Evolutionary conservation across 306 rosid species (phyloP).

Genomic region (Inga leiocalycina): DNA sequence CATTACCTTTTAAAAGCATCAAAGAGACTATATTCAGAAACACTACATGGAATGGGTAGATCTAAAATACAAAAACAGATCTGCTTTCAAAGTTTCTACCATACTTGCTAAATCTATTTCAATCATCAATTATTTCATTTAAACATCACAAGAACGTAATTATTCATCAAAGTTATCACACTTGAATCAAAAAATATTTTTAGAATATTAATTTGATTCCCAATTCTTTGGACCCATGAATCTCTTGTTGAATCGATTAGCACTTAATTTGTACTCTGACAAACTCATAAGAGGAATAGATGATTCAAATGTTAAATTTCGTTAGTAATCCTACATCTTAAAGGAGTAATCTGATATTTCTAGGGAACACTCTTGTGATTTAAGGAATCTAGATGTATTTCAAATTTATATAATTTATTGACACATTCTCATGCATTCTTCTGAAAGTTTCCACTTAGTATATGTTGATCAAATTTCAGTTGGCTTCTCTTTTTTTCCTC

Average conservation of each 20-base stretch:
- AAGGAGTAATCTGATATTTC: slow-evolving; percentile 17
- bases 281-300: slow-evolving; percentile 19
- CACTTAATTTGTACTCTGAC: slow-evolving; percentile 23
- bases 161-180: slow-evolving; percentile 6
- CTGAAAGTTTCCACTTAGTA: slow-evolving; percentile 19
- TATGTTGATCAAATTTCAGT: slow-evolving; percentile 37
- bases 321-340: slow-evolving; percentile 23
- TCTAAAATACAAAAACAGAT: slow-evolving; percentile 17
- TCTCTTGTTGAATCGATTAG: slow-evolving; percentile 10
- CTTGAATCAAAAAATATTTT: background rate
- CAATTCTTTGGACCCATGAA: slow-evolving; percentile 18
- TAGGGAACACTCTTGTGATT: slow-evolving; percentile 23
- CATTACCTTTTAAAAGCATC: slow-evolving; percentile 51
- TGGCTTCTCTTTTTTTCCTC: background rate
- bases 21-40: slow-evolving; percentile 32
- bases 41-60: background rate
- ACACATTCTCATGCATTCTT: slow-evolving; percentile 29
- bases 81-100: slow-evolving; percentile 14
- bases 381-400: slow-evolving; percentile 13
- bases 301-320: slow-evolving; percentile 15
- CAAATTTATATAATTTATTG: slow-evolving; percentile 31
- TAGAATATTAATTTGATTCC: slow-evolving; percentile 5
- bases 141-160: slow-evolving; percentile 23
- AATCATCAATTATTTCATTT: slow-evolving; percentile 35
- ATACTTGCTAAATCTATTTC: slow-evolving; percentile 20